Percentiles rank a stretch among this genome's conserved stretches.
Evolutionary conservation across 257 asterid genomes (phyloP).

Genomic region (Primulina huaijiensis): DNA sequence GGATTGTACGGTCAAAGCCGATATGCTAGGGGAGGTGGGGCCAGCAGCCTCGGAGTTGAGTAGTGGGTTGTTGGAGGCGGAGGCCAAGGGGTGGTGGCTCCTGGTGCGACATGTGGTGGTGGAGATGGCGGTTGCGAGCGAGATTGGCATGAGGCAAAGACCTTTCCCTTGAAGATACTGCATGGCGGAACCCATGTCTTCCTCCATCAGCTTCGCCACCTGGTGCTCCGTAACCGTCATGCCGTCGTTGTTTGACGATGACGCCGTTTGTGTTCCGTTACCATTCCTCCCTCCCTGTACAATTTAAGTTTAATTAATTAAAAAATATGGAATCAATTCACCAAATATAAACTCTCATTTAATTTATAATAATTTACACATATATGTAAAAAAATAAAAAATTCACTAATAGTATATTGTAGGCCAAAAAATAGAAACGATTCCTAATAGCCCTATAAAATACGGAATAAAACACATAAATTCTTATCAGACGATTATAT

Average conservation of each 20-base stretch:
- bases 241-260: constrained; percentile 66
- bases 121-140: constrained; percentile 84
- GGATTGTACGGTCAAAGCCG: constrained; percentile 72
- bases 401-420: too few species aligned
- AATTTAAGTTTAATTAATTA: neutral
- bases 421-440: too few species aligned
- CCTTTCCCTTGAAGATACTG: constrained; percentile 95
- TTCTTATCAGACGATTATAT: too few species aligned
- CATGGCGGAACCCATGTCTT: constrained; percentile 97
- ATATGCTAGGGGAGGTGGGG: constrained; percentile 70
- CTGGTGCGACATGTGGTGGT: constrained; percentile 70
- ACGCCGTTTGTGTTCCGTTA: constrained; percentile 55
- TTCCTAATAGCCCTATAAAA: too few species aligned
- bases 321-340: too few species aligned
- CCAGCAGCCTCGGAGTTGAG: constrained; percentile 34
- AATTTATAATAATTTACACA: too few species aligned
- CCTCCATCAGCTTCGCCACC: constrained; percentile 92
- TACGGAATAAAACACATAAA: too few species aligned
- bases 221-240: constrained; percentile 82
- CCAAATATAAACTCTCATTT: too few species aligned
- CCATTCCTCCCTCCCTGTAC: constrained; percentile 44
- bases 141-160: constrained; percentile 90
- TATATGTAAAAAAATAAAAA: too few species aligned
- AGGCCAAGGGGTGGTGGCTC: constrained; percentile 27
- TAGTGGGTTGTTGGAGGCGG: constrained; percentile 31